Evolutionary conservation across 441 rosid species (phyloP).

Genomic region (Hypseocharis bilobata): DNA sequence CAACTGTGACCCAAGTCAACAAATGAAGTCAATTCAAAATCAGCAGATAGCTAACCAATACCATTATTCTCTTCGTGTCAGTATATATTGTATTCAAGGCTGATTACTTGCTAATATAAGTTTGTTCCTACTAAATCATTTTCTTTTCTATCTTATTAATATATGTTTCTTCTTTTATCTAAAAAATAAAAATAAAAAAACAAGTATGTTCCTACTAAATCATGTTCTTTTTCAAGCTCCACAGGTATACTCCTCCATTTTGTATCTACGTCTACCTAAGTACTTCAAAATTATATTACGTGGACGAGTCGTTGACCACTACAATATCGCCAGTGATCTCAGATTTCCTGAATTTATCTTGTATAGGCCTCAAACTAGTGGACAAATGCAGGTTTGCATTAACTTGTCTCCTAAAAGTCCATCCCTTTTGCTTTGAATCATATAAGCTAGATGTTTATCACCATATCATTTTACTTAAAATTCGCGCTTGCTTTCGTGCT

Average conservation of each 20-base stretch:
- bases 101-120: not conserved
- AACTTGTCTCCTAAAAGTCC: not conserved
- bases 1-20: conserved; percentile 10
- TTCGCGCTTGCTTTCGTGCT: not conserved
- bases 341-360: conserved; percentile 18
- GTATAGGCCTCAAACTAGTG: conserved; percentile 21
- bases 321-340: conserved; percentile 25
- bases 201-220: not conserved
- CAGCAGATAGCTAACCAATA: conserved; percentile 16
- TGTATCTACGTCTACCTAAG: conserved; percentile 26
- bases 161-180: too few species aligned
- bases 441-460: conserved; percentile 9
- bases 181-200: too few species aligned
- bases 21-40: not conserved
- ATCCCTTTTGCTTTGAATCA: not conserved
- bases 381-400: conserved; percentile 8
- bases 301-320: conserved; percentile 23
- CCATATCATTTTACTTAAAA: not conserved
- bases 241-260: conserved; percentile 31
- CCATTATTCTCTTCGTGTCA: conserved; percentile 19
- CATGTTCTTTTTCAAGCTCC: conserved; percentile 2
- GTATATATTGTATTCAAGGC: conserved; percentile 1
- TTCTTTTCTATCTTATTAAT: too few species aligned
- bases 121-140: not conserved
- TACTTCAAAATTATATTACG: conserved; percentile 23